A percentile compares a stretch with the other conserved stretches of the same genome.
These are phyloP conservation scores for Juglanconis sp. DNA, from an alignment of 2,329 filamentous ascomycete species.

Conservation along the genomic window DNA sequence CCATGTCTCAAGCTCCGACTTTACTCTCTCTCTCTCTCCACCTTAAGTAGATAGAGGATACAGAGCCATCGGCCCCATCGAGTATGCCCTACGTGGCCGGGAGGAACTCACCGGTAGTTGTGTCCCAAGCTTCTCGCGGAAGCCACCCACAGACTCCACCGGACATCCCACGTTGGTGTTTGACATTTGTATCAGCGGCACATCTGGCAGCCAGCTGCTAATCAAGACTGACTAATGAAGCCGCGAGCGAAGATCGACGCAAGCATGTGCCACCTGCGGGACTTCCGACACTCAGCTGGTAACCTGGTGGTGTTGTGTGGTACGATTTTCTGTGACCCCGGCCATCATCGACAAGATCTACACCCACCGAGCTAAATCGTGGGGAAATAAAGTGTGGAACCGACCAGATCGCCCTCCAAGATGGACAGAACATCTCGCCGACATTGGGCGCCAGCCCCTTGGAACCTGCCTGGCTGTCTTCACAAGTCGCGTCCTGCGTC, in stretches of 20 bases:
- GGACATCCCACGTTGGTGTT: constrained; percentile 10
- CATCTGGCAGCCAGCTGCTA: neutral
- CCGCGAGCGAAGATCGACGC: constrained; percentile 7
- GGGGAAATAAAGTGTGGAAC: no score
- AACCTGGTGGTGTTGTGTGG: neutral
- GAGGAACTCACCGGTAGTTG: neutral
- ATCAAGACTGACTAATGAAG: neutral
- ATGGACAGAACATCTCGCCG: no score
- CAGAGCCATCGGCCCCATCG: neutral
- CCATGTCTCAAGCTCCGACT: neutral
- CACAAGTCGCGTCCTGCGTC: no score
- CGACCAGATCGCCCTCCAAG: no score
- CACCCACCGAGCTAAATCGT: no score
- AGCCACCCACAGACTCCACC: constrained; percentile 1
- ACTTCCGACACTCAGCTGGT: neutral
- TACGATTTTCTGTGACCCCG: neutral
- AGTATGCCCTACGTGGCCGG: neutral
- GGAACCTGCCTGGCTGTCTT: no score
- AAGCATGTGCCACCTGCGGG: constrained; percentile 10
- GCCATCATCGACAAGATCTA: neutral
- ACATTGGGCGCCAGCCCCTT: no score
- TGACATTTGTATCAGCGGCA: constrained; percentile 13
- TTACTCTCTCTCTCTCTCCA: neutral
- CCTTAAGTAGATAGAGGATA: neutral
- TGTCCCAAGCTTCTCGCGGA: neutral